Conservation (phyloP, 2,329 filamentous ascomycete species). For the Talaromyces atroroseus region DNA sequence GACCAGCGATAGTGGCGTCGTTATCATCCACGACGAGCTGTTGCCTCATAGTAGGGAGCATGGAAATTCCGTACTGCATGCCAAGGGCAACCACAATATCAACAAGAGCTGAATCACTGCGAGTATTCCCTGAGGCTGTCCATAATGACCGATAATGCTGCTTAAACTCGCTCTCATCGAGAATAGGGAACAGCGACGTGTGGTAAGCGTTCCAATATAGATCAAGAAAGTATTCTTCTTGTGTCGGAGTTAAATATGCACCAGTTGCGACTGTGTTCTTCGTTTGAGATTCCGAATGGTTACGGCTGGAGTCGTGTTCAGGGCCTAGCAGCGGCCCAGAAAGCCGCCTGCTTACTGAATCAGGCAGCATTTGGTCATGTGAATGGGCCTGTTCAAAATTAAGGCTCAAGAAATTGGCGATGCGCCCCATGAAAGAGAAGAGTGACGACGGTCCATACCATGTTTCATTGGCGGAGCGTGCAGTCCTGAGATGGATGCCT, state of each 20-base stretch:
- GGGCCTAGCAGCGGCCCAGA: slow-evolving; percentile 13
- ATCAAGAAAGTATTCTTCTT: slow-evolving; percentile 46
- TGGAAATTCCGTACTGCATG: slow-evolving; percentile 43
- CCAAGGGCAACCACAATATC: slow-evolving; percentile 50
- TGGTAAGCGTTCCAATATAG: slow-evolving; percentile 48
- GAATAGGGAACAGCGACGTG: slow-evolving; percentile 34
- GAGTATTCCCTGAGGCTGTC: slow-evolving; percentile 20
- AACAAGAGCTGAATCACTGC: slow-evolving; percentile 46
- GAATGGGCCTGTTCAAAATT: slow-evolving; percentile 29
- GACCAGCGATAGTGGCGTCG: slow-evolving; percentile 42
- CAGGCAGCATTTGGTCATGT: slow-evolving; percentile 27
- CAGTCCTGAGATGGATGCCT: slow-evolving; percentile 35
- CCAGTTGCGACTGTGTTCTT: slow-evolving; percentile 14
- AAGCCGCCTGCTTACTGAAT: slow-evolving; percentile 19
- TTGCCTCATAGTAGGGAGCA: background rate
- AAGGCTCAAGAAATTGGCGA: slow-evolving; percentile 34
- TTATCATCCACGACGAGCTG: slow-evolving; percentile 17
- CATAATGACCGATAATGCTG: slow-evolving; percentile 42
- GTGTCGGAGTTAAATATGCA: slow-evolving; percentile 31
- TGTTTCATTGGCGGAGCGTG: slow-evolving; percentile 32
- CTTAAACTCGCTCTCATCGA: slow-evolving; percentile 43
- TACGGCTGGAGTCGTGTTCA: background rate
- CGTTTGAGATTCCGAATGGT: slow-evolving; percentile 5
- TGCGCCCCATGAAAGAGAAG: slow-evolving; percentile 43
- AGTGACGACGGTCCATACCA: slow-evolving; percentile 44